Conservation (phyloP, 2,329 filamentous ascomycete genomes). For the Fusarium nematophilum region DNA sequence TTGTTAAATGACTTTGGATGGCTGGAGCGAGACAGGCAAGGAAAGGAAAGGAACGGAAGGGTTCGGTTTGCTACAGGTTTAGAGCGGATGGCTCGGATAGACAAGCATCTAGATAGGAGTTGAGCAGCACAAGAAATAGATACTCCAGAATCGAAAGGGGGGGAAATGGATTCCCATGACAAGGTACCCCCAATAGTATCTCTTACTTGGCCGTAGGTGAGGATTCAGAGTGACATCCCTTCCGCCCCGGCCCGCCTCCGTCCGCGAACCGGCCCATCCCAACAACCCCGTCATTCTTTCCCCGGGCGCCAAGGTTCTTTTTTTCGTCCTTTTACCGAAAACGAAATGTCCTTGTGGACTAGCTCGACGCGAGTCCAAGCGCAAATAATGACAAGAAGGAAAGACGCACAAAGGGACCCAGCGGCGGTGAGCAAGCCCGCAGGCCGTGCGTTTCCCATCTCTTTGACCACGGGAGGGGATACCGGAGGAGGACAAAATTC, state of each 20-base stretch:
- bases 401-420: slow-evolving; percentile 3
- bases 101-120: neutral
- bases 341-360: no score
- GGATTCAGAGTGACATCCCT: no score
- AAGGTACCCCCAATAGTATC: no score
- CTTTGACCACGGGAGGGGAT: slow-evolving; percentile 1
- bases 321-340: no score
- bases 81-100: slow-evolving; percentile 20
- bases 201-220: no score
- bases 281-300: no score
- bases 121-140: slow-evolving; percentile 10
- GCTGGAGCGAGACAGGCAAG: slow-evolving; percentile 14
- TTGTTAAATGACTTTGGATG: slow-evolving; percentile 26
- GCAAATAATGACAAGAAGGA: neutral
- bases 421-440: slow-evolving; percentile 6
- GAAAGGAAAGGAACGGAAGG: slow-evolving; percentile 2
- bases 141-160: no score
- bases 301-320: no score
- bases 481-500: neutral
- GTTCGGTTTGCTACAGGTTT: slow-evolving; percentile 27
- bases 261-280: no score
- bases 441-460: slow-evolving; percentile 13
- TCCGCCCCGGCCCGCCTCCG: slow-evolving; percentile 27
- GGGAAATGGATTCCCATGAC: no score
- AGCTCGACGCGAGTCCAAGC: slow-evolving; percentile 8